These are phyloP conservation scores for Agarophyton chilense DNA, from an alignment of 23 red algal species.

Conservation along the genomic window DNA sequence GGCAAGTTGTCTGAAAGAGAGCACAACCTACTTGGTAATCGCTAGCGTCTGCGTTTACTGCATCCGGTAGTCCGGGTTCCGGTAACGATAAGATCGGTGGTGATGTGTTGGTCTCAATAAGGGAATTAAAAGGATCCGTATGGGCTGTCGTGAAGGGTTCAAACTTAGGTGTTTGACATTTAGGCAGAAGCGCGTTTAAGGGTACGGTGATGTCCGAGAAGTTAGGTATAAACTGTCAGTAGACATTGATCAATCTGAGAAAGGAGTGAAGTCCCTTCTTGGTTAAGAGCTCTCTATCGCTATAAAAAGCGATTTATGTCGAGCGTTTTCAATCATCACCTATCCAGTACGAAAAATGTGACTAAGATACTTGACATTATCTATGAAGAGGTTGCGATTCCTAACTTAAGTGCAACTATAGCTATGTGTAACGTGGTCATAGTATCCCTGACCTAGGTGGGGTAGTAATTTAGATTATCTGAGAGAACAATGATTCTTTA, in stretches of 20 bases:
- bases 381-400: slow-evolving; percentile 1
- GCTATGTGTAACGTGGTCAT: not conserved
- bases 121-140: not conserved
- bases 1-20: not conserved
- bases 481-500: slow-evolving; percentile 2
- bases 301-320: not conserved
- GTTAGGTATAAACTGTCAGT: not conserved
- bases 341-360: not conserved
- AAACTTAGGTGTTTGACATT: not conserved
- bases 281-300: not conserved
- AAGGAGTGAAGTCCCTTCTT: slow-evolving; percentile 17
- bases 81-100: not conserved
- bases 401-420: slow-evolving; percentile 6
- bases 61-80: not conserved
- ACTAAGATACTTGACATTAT: not conserved
- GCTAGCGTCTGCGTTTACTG: not conserved
- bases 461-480: not conserved
- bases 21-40: not conserved
- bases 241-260: not conserved
- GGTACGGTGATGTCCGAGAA: slow-evolving; percentile 12
- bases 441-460: not conserved
- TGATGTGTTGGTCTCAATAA: not conserved
- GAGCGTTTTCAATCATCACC: not conserved
- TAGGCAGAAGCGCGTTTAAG: not conserved
- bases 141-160: not conserved